Evolutionary conservation across 73 alveolate genomes (phyloP), one percentile per base, ranked within the genome.

Genomic region (Strombidium stylifer): DNA sequence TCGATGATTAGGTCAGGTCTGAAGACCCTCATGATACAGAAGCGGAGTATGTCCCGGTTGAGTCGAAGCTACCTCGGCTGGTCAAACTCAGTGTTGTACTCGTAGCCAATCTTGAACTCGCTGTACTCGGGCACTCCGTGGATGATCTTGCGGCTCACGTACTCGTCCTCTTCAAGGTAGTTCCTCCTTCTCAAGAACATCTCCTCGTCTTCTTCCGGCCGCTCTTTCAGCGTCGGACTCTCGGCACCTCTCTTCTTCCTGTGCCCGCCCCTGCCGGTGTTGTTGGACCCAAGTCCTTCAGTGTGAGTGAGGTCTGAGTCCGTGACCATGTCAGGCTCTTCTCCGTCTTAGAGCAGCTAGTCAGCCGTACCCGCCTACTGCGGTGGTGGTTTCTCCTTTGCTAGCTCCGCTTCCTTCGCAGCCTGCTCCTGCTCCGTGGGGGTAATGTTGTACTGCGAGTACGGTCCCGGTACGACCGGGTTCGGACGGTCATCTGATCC

Each of bases 101-200:
- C n/a, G n/a, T n/a, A n/a, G n/a, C n/a, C n/a, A n/a, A n/a, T n/a
- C n/a, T n/a, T n/a, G 39, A 67, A 78, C 56, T 78, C 89, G 14
- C 34, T 54, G 40, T 79, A 79, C 25, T 79, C 90, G 0, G 59
- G 52, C 27, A 79, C 74, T n/a, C 90, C 84, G n/a, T n/a, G n/a
- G n/a, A n/a, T n/a, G n/a, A n/a, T n/a, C n/a, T n/a, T n/a, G n/a
- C n/a, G n/a, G n/a, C n/a, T n/a, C n/a, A n/a, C n/a, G n/a, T n/a
- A n/a, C n/a, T n/a, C n/a, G n/a, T n/a, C n/a, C n/a, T n/a, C 46
- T 12, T 45, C 54, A 8, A 62, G 45, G 47, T 42, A 42, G 4
- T 6, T 42, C 54, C 4, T 51, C 57, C 18, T 44, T 65, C 25
- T 26, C 52, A 5, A 35, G 16, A 10, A 12, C 54, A 3, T 14